A percentile compares a stretch with the other conserved stretches of the same genome.
phyloP scores from a whole-genome alignment of 2,329 filamentous ascomycete genomes.

The Diplocarpon mali region DNA sequence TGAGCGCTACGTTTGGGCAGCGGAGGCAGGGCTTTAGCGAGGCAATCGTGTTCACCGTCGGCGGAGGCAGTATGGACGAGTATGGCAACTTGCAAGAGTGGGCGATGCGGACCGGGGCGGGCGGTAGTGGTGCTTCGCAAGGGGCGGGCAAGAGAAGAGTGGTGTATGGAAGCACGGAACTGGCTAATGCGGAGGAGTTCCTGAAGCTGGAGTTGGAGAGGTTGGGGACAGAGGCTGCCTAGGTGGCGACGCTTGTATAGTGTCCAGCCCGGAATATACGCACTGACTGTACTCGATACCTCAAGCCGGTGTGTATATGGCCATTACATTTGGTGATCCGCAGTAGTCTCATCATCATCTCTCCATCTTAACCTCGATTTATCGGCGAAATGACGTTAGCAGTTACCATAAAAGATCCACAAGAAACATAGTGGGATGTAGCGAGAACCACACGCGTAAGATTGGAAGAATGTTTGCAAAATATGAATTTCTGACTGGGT shows the following conservation, averaged over 20 bases:
- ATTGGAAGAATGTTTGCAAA: too few species aligned
- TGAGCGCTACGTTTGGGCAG: slow-evolving; percentile 80
- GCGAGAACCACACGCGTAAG: too few species aligned
- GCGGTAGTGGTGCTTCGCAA: slow-evolving; percentile 30
- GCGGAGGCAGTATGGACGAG: slow-evolving; percentile 96
- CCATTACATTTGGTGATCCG: too few species aligned
- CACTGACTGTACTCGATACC: too few species aligned
- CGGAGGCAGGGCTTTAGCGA: slow-evolving; percentile 80
- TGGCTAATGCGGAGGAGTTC: slow-evolving; percentile 59
- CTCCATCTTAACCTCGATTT: too few species aligned
- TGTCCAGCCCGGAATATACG: too few species aligned
- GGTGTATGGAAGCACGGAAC: slow-evolving; percentile 87
- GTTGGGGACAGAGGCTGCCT: slow-evolving; percentile 41
- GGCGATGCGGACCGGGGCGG: slow-evolving; percentile 62
- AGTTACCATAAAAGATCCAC: too few species aligned
- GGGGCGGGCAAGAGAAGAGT: slow-evolving; percentile 66
- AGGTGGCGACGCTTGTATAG: neutral
- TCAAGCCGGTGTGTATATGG: too few species aligned
- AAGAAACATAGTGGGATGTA: too few species aligned
- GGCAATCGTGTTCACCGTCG: slow-evolving; percentile 87
- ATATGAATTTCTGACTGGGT: too few species aligned
- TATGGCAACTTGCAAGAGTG: slow-evolving; percentile 97
- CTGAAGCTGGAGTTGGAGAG: slow-evolving; percentile 52
- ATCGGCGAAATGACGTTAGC: too few species aligned
- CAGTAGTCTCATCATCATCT: too few species aligned